A percentile compares a stretch with the other conserved stretches of the same genome.
Evolutionary conservation across 495 filamentous ascomycete genomes (phyloP).

Genomic region (Tuber microsphaerosporum): DNA sequence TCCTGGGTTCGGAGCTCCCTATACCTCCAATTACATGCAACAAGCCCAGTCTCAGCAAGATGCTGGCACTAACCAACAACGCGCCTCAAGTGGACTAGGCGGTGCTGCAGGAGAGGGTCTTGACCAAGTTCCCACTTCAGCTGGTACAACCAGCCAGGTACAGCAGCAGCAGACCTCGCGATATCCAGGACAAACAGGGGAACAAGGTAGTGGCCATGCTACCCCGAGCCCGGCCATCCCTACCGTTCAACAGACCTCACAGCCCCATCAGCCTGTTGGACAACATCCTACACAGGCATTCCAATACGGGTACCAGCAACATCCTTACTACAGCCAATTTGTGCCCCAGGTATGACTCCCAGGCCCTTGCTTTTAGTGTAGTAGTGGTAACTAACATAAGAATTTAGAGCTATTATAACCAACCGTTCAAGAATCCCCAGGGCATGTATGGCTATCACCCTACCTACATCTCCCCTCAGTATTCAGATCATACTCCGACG

Average conservation of each 20-base stretch:
- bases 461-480: slow-evolving; percentile 37
- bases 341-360: slow-evolving; percentile 35
- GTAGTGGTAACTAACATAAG: slow-evolving; percentile 8
- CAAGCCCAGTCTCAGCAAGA: slow-evolving; percentile 62
- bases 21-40: slow-evolving; percentile 58
- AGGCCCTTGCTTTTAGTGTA: background rate
- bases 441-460: slow-evolving; percentile 40
- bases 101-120: slow-evolving; percentile 63
- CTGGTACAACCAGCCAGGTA: slow-evolving; percentile 46
- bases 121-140: slow-evolving; percentile 64
- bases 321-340: slow-evolving; percentile 40
- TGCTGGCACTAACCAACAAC: slow-evolving; percentile 58
- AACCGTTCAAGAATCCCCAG: slow-evolving; percentile 40
- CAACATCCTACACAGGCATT: slow-evolving; percentile 39
- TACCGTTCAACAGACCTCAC: slow-evolving; percentile 50
- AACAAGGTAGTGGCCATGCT: slow-evolving; percentile 75
- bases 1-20: slow-evolving; percentile 50
- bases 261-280: slow-evolving; percentile 38
- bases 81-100: slow-evolving; percentile 68
- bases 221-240: slow-evolving; percentile 78
- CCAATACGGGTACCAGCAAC: slow-evolving; percentile 37
- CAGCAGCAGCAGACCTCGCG: slow-evolving; percentile 54
- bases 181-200: slow-evolving; percentile 58
- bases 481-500: slow-evolving; percentile 38
- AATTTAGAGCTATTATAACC: slow-evolving; percentile 35